These are phyloP conservation scores for Kodamaea alishanica DNA, from an alignment of 1,139 yeast genomes.

Conservation along the genomic window DNA sequence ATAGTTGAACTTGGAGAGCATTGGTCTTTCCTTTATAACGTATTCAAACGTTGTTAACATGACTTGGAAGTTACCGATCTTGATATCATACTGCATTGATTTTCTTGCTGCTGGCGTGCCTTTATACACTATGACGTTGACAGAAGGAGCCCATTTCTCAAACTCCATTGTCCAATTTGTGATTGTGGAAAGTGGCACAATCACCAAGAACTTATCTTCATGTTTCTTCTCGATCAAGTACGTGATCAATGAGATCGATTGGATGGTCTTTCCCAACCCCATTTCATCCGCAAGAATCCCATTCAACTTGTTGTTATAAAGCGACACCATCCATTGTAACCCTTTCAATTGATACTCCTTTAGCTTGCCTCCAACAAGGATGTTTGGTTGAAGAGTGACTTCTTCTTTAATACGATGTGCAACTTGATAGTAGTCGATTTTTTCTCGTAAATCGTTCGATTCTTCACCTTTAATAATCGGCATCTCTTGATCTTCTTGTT, in stretches of 20 bases:
- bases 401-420: conserved; percentile 73
- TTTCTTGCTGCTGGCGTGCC: conserved; percentile 74
- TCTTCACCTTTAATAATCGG: conserved; percentile 16
- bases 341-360: conserved; percentile 95
- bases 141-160: conserved; percentile 81
- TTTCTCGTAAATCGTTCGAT: conserved; percentile 48
- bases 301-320: conserved; percentile 86
- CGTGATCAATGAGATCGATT: conserved; percentile 72
- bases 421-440: conserved; percentile 72
- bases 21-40: conserved; percentile 67
- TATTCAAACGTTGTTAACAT: conserved; percentile 78
- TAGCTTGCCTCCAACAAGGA: conserved; percentile 79
- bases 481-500: conserved; percentile 49
- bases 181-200: conserved; percentile 79
- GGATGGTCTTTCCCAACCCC: conserved; percentile 90
- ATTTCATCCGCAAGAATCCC: conserved; percentile 95
- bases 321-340: conserved; percentile 96
- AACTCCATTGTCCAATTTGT: conserved; percentile 85
- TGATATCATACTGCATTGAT: conserved; percentile 56
- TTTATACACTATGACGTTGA: conserved; percentile 66
- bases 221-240: conserved; percentile 70
- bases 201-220: conserved; percentile 69
- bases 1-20: conserved; percentile 68
- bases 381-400: conserved; percentile 58
- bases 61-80: conserved; percentile 68